Evolutionary conservation across 1,139 yeast genomes (phyloP), one percentile per base, ranked within the genome.

Genomic region (Hemisphaericaspora xylanilytica): DNA sequence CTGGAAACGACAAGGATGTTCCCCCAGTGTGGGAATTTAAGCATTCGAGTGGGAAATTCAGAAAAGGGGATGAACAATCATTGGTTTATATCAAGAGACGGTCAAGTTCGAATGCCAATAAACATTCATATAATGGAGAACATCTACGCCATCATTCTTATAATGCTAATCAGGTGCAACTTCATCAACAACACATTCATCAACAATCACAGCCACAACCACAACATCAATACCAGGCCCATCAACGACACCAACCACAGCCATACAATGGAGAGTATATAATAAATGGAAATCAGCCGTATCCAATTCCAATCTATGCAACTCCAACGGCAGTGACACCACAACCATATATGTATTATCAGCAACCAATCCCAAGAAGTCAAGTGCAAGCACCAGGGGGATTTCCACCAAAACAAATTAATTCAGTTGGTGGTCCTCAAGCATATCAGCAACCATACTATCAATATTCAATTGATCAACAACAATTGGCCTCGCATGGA

Each of bases 21-120:
- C 60, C 62, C 17, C 63, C 70, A 45, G 54, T 75, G 4, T 90
- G 97, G 97, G 95, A 87, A 60, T 90, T 90, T 63, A 82, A 83
- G 47, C 98, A 90, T 55, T 80, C 85, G 33, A 78, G 82, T 29
- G 95, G 94, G 5, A 67, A 73, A 42, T 90, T 90, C 61, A 77
- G 73, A 50, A 81, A 86, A 44, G 89, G 87, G 40, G 92, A 89
- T 55, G 79, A 81, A 43, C 80, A 73, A 33, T 70, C 81, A 9
- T 64, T 87, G 39, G 67, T 79, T 11, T 70, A 75, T 35, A 87
- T 87, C 49, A 86, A 84, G 54, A 68, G 96, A 44, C 67, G 95
- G 33, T 69, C 78, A 35, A 63, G 67, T 38, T 58, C 65, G 38
- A 65, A 63, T 45, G 49, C 53, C 36, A 50, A 55, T 27, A 48